phyloP scores from a whole-genome alignment of 2,329 filamentous ascomycete genomes.

The Mollisia scopiformis region DNA sequence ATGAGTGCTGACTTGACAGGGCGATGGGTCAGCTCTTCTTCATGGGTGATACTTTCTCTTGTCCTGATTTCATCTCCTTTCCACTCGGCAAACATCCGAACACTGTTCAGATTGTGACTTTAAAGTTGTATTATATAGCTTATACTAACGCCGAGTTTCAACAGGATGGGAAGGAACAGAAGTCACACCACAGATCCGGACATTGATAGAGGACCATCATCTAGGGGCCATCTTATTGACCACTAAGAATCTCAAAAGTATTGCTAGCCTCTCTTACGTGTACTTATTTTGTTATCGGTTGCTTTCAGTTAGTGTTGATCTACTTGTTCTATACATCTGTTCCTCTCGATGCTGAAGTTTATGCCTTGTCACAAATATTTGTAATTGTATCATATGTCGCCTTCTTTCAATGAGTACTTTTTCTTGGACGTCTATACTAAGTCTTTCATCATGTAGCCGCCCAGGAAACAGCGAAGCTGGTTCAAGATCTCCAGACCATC shows the following conservation, averaged over 20 bases:
- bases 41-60: conserved; percentile 50
- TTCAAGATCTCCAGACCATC: conserved; percentile 90
- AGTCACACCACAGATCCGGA: conserved; percentile 80
- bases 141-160: conserved; percentile 9
- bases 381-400: neutral
- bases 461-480: conserved; percentile 83
- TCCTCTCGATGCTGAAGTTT: too few relatives aligned
- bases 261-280: conserved; percentile 16
- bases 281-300: neutral
- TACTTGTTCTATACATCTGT: neutral
- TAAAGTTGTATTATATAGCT: neutral
- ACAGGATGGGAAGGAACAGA: conserved; percentile 79
- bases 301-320: neutral
- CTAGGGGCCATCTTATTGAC: conserved; percentile 86
- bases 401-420: neutral
- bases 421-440: conserved; percentile 18
- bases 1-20: conserved; percentile 43
- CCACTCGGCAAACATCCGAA: neutral
- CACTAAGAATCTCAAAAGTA: conserved; percentile 85
- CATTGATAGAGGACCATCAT: conserved; percentile 81
- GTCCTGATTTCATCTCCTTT: neutral
- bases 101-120: neutral
- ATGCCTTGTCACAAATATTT: too few relatives aligned
- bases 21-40: conserved; percentile 77
- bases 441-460: conserved; percentile 62